Base-by-base conservation (phyloP, 23 red algal genomes). In the Gracilariopsis chorda region DNA sequence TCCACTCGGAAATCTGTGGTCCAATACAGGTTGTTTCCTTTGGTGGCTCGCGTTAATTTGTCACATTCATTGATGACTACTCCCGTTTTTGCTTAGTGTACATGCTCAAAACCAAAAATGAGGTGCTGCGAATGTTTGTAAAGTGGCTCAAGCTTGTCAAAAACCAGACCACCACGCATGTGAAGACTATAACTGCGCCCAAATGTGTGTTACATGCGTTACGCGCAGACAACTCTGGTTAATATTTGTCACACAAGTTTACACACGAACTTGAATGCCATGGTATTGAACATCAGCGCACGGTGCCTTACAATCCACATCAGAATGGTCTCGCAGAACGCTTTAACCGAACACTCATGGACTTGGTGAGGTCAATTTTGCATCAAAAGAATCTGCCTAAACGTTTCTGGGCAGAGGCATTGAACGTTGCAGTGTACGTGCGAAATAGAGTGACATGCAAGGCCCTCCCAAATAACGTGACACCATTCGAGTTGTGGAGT, bases 301-400 rank as follows among this genome's bases (percentile, higher is more conserved):
- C 45, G 1, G 64, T 52, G 35, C 44, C 68, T 23, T 75, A 89
- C 84, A 89, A 39, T 28, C 68, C 64, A 46, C 7, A 89, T 7
- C 67, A 78, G 69, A 89, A 89, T 34, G 63, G 84, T 1, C 24
- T 78, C 7, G 64, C 84, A 20, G 69, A 89, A 62, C 47, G 84
- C 19, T 34, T 74, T 19, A 89, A 75, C 30, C 68, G 84, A 3
- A 75, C 64, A 44, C 84, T 89, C 8, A 36, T 74, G 49, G 69
- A 89, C 58, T 17, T 83, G 55, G 39, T 4, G 19, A 19, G 79
- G 7, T 61, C 79, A 64, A 63, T 64, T 35, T 23, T 83, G 37
- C 51, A 83, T 47, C 53, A 83, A 14, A 61, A 65, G 57, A 83
- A 65, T 5, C 5, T 65, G 42, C 2, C 52, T 3, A 83, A 65